Conservation (phyloP, 257 asterid genomes). For the Galeopsis tetrahit region DNA sequence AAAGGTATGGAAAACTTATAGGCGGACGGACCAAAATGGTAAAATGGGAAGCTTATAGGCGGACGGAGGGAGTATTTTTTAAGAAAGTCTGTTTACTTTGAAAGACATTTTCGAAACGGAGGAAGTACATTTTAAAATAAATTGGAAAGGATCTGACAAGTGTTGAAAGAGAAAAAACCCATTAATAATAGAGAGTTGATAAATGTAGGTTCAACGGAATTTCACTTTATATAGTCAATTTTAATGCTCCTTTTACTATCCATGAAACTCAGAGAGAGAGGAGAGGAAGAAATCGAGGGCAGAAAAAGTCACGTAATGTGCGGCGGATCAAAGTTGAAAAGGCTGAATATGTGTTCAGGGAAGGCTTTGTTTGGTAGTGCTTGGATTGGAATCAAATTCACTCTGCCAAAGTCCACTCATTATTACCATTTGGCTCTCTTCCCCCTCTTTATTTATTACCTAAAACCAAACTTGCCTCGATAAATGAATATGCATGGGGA, state of each 20-base stretch:
- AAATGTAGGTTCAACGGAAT: neutral
- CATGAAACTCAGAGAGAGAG: constrained; percentile 22
- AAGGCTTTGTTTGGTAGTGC: constrained; percentile 43
- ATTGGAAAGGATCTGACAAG: too few species aligned
- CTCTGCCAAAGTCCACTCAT: constrained; percentile 36
- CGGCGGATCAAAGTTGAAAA: constrained; percentile 52
- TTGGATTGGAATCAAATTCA: constrained; percentile 50
- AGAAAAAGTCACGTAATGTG: constrained; percentile 53
- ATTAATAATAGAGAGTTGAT: neutral
- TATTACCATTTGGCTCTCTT: neutral
- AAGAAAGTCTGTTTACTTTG: too few species aligned
- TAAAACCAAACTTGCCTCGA: neutral
- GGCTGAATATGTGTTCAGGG: constrained; percentile 42
- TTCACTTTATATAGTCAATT: constrained; percentile 4
- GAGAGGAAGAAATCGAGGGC: constrained; percentile 32
- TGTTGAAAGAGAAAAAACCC: too few species aligned
- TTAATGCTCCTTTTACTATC: neutral
- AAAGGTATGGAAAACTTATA: too few species aligned
- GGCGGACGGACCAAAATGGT: too few species aligned
- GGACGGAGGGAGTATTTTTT: too few species aligned
- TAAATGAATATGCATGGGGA: too few species aligned
- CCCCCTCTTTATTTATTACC: neutral
- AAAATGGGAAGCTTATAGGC: too few species aligned
- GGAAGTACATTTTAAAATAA: too few species aligned
- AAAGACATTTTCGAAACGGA: too few species aligned